phyloP scores from a whole-genome alignment of 2,329 filamentous ascomycete species.

The Pseudogymnoascus sp. region DNA sequence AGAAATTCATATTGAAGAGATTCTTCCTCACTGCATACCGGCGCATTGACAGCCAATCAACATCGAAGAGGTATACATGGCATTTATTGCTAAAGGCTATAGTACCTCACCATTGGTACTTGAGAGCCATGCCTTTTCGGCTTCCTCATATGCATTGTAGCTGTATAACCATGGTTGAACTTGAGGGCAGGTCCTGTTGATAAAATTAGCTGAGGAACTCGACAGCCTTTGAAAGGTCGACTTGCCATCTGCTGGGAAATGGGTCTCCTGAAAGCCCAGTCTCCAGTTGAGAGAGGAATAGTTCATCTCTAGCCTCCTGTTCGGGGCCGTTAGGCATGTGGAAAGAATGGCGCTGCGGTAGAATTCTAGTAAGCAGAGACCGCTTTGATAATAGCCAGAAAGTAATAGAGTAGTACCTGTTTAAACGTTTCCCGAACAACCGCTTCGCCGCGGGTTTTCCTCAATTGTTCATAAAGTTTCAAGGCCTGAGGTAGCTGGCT shows the following conservation, averaged over 20 bases:
- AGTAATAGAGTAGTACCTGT: background rate
- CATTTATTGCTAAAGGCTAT: constrained; percentile 24
- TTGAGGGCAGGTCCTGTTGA: background rate
- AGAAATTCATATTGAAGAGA: background rate
- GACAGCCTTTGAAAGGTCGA: background rate
- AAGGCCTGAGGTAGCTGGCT: constrained; percentile 22
- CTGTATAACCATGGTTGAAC: background rate
- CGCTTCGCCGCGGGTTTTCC: constrained; percentile 39
- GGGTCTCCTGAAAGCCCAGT: background rate
- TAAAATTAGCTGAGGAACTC: background rate
- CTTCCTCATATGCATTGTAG: background rate
- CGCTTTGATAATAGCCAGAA: background rate
- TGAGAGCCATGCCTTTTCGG: background rate
- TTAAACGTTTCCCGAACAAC: constrained; percentile 26
- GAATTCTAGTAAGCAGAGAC: background rate
- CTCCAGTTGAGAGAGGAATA: background rate
- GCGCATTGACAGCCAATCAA: constrained; percentile 12
- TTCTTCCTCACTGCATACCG: background rate
- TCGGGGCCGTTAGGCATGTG: constrained; percentile 9
- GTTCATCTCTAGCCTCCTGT: constrained; percentile 1
- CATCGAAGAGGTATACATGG: background rate
- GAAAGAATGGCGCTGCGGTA: background rate
- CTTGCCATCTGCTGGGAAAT: background rate
- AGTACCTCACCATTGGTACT: constrained; percentile 24
- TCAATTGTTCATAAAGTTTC: constrained; percentile 38